Percentiles rank a stretch among this genome's conserved stretches.
These are phyloP conservation scores for Leucoagaricus sp. DNA, from an alignment of 1,284 basidiomycete genomes.

Conservation along the genomic window DNA sequence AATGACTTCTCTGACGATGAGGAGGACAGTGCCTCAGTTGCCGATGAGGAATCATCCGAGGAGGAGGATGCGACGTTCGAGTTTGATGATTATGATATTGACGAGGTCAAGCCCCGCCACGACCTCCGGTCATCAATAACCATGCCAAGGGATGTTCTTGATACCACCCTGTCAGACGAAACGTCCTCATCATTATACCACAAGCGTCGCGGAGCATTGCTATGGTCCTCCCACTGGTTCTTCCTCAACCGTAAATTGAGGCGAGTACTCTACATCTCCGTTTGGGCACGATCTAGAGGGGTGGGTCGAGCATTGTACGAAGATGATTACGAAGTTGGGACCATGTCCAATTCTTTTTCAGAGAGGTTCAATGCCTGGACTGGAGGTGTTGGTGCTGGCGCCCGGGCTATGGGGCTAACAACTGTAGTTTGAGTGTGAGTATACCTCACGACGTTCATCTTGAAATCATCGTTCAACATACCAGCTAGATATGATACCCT, in stretches of 20 bases:
- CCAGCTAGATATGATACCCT: slow-evolving; percentile 10
- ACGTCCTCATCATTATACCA: slow-evolving; percentile 31
- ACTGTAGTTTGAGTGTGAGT: slow-evolving; percentile 17
- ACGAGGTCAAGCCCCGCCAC: slow-evolving; percentile 51
- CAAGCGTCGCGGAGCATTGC: slow-evolving; percentile 70
- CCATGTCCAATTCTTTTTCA: slow-evolving; percentile 23
- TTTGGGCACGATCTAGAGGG: slow-evolving; percentile 85
- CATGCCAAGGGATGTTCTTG: slow-evolving; percentile 35
- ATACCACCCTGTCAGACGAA: slow-evolving; percentile 31
- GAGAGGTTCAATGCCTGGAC: slow-evolving; percentile 80
- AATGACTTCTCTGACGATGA: slow-evolving; percentile 79
- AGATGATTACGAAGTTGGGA: slow-evolving; percentile 32
- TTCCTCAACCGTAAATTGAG: slow-evolving; percentile 94
- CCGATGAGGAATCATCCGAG: slow-evolving; percentile 60
- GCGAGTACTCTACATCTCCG: slow-evolving; percentile 90
- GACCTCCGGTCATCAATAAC: slow-evolving; percentile 37
- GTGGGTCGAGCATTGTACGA: slow-evolving; percentile 52
- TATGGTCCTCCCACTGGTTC: slow-evolving; percentile 98
- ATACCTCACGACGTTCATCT: neutral
- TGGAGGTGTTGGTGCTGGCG: slow-evolving; percentile 72
- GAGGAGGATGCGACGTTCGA: slow-evolving; percentile 71
- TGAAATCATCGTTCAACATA: slow-evolving; percentile 10
- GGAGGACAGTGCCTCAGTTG: slow-evolving; percentile 62
- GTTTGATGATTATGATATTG: slow-evolving; percentile 80
- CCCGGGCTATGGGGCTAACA: slow-evolving; percentile 61